Base-by-base conservation (phyloP, 202 grass and related monocot genomes). In the Saccharum hybrid region DNA sequence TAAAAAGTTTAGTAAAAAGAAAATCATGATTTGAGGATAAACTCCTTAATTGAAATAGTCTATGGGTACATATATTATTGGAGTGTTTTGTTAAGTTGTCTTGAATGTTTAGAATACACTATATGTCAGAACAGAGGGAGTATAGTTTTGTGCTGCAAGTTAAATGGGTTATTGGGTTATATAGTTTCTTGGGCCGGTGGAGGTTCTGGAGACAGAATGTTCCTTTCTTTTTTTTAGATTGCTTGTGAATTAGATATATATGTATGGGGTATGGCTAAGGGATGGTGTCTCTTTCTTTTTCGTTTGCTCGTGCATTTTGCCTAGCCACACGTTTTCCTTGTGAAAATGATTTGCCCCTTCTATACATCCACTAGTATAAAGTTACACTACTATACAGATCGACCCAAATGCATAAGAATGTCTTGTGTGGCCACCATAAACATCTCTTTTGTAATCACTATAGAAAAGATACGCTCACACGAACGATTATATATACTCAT, bases 91-190 rank as follows among this genome's bases (percentile, higher is more conserved):
- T 36, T 36, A 36, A 36, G 4, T 36, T 36, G 4, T 36, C 34
- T 36, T 36, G 5, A 4, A 4, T 4, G 3, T 36, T 36, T 36
- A 36, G 34, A 36, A 36, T 33, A 33, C 31, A 33, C 31, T 33
- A 33, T 33, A 33, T 33, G 1, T 33, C 31, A 33, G 2, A 2
- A 33, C 0, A 4, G 33, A 34, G 2, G 33, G 2, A 34, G 33
- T 34, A 34, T 34, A 0, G 3, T 56, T 83, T 72, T 6, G 10
- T 4, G 23, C 12, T 33, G 14, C 1, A 2, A 6, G 22, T 36
- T 84, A 88, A 88, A 63, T 18, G 21, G 48, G 64, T 56, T 36
- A 19, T 33, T 19, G 36, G 6, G 2, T 45, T 54, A 18, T 49
- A 15, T 49, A 52, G 6, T 54, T 19, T 54, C 2, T 19, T 19